Evolutionary conservation across 2,329 filamentous ascomycete genomes (phyloP), one percentile per base, ranked within the genome.

Genomic region (Ilyonectria robusta): DNA sequence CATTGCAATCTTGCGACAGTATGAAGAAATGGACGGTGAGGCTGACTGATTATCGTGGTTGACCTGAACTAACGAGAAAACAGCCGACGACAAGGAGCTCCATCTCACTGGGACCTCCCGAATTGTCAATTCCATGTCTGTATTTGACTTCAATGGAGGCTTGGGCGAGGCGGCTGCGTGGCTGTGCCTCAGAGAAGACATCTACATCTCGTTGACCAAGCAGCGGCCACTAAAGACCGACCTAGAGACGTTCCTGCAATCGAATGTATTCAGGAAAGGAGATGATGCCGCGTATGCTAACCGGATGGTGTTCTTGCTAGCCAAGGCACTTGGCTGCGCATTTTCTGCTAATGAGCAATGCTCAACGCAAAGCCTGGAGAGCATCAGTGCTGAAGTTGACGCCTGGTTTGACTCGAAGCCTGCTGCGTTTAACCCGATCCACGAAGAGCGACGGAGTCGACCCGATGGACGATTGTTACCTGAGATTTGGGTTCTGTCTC

Each of bases 41-140:
- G 15, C 15, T 10, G 31, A 17, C 40, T 48, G 33, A 6, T 15
- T 17, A 8, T 26, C 37, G 6, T 46, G 21, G 2, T 6, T 3
- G n/a, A 33, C 33, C 1, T 17, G 13, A 26, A 15, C 53, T 62
- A 50, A 66, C 33, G 26, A 17, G 4, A 1, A 8, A 8, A 17
- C 19, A 70, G 69, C 69, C 26, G 69, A 70, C 26, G 69, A 70
- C 23, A 70, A 66, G 48, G 69, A 69, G 26, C 54, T 70, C 11
- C 69, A 70, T 10, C 60, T 70, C 4, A 68, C 64, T 4, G 69
- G 69, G 3, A 70, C 69, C 6, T 69, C 69, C n/a, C 58, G 66
- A 26, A 68, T 71, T 17, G 67, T 71, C 37, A 70, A 71, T 29
- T 70, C 68, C 21, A 70, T 70, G 68, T 70, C 70, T 4, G 53